Base-by-base conservation (phyloP, 352 stramenopile genomes). In the Phytophthora ohioensis region DNA sequence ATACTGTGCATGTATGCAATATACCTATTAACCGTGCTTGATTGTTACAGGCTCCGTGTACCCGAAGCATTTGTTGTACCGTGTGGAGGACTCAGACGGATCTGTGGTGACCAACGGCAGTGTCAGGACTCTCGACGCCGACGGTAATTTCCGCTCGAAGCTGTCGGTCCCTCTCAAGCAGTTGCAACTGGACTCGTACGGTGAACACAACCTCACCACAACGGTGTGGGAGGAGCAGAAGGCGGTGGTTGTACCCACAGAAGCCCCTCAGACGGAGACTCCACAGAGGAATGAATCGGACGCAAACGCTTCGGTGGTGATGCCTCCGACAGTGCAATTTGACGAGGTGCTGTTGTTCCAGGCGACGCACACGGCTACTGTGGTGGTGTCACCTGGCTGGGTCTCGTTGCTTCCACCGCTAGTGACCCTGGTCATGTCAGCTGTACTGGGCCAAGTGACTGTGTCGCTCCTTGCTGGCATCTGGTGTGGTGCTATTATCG, bases 401-500 rank as follows among this genome's bases (percentile, higher is more conserved):
- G 64, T 95, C 42, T 93, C 85, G 43, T 52, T 95, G 55, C 56
- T 95, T 30, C 88, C 88, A 35, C 88, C 88, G 34, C 21, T 92
- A 12, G 84, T 95, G 56, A 95, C 88, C 45, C 69, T 95, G n/a
- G 46, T 90, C 35, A 82, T 93, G 69, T 94, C 86, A 53, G 86
- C 85, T 34, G 62, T 83, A 60, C 65, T 93, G 39, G 87, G 82
- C 13, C 84, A 97, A 67, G 91, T 97, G 51, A 79, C 94, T 8
- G 76, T 95, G 27, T 85, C 88, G 10, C 73, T 97, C 30, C 80
- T 97, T 43, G 79, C 84, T 5, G 91, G 91, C 31, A 91, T 97
- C 67, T 97, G 91, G 91, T 89, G 88, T 49, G 91, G 91, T 43
- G 87, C 90, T 17, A 93, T 79, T 39, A 97, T 93, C 70, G 85